These are phyloP conservation scores for Luzula sylvatica DNA, from an alignment of 176 grass and related monocot species.

Conservation along the genomic window DNA sequence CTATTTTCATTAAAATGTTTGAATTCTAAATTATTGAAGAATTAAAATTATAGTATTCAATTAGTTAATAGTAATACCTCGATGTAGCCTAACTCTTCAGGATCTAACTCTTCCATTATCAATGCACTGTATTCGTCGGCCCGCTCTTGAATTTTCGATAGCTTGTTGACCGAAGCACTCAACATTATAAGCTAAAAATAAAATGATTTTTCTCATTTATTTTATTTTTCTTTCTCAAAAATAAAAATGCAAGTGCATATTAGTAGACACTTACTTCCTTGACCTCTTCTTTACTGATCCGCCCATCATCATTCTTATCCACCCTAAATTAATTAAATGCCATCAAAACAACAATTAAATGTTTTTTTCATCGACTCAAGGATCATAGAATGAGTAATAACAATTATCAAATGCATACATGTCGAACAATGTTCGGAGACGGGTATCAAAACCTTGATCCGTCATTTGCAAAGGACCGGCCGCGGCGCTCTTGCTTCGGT, in stretches of 20 bases:
- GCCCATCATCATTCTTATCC: slow-evolving; percentile 81
- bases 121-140: slow-evolving; percentile 77
- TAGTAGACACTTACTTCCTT: slow-evolving; percentile 44
- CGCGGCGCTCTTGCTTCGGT: slow-evolving; percentile 58
- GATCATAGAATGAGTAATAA: background rate
- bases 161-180: slow-evolving; percentile 89
- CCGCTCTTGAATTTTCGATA: slow-evolving; percentile 69
- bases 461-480: slow-evolving; percentile 59
- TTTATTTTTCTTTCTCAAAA: background rate
- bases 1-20: too few relatives aligned
- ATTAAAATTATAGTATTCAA: background rate
- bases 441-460: slow-evolving; percentile 70
- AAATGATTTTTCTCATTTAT: background rate
- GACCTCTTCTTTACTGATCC: slow-evolving; percentile 75
- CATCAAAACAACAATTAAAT: slow-evolving; percentile 8
- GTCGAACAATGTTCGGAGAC: slow-evolving; percentile 78
- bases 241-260: too few relatives aligned
- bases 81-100: slow-evolving; percentile 54
- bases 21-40: background rate
- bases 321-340: slow-evolving; percentile 47
- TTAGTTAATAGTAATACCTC: slow-evolving; percentile 42
- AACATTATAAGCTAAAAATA: slow-evolving; percentile 64
- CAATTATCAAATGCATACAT: slow-evolving; percentile 39
- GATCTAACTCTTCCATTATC: slow-evolving; percentile 93
- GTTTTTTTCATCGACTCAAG: background rate